phyloP scores from a whole-genome alignment of 148 eudicot species.

The Vaccinium vitisidaea region DNA sequence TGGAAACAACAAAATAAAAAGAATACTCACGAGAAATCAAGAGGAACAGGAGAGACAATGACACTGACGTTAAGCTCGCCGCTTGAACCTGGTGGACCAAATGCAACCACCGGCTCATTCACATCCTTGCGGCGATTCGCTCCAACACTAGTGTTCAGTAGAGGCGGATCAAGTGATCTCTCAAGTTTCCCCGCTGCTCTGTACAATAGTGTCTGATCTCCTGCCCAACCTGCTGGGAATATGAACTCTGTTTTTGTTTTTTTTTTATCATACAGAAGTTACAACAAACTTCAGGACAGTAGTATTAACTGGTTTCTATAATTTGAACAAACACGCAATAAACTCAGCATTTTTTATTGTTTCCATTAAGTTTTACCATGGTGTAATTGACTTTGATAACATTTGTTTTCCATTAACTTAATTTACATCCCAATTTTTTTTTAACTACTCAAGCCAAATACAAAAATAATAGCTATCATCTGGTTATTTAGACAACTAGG shows the following conservation, averaged over 20 bases:
- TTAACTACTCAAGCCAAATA: background rate
- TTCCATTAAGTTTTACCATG: background rate
- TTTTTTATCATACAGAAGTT: background rate
- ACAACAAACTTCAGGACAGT: background rate
- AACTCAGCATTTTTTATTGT: background rate
- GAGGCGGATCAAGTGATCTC: conserved; percentile 70
- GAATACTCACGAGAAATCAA: conserved; percentile 73
- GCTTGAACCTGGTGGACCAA: conserved; percentile 88
- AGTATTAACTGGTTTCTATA: background rate
- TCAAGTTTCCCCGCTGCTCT: conserved; percentile 65
- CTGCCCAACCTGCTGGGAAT: conserved; percentile 85
- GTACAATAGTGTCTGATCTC: conserved; percentile 71
- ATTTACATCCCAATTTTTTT: background rate
- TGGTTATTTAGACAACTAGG: background rate
- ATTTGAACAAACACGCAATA: background rate
- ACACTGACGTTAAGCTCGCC: conserved; percentile 97
- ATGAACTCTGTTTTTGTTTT: conserved; percentile 58
- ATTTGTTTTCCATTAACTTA: background rate
- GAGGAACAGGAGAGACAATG: conserved; percentile 73
- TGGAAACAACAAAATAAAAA: background rate
- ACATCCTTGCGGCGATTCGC: conserved; percentile 30
- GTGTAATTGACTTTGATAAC: background rate
- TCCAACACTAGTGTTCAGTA: conserved; percentile 24
- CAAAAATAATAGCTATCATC: background rate
- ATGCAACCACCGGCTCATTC: conserved; percentile 83